Evolutionary conservation across 306 rosid genomes (phyloP).

Genomic region (Acacia confusa): DNA sequence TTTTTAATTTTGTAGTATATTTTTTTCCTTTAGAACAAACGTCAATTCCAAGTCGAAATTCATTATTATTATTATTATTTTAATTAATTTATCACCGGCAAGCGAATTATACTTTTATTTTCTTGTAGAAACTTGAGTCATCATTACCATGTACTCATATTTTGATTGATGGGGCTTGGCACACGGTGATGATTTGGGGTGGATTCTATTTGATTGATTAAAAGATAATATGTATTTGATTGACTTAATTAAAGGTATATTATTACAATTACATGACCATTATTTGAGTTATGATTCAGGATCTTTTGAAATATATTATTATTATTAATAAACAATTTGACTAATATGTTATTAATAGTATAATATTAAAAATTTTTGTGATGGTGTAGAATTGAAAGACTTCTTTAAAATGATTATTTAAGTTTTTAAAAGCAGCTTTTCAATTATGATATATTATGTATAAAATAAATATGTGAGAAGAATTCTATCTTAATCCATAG

Average conservation of each 20-base stretch:
- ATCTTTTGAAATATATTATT: not conserved
- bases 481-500: too few relatives aligned
- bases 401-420: too few relatives aligned
- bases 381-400: too few relatives aligned
- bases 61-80: not conserved
- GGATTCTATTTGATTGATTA: not conserved
- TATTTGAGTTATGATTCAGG: not conserved
- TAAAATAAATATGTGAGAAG: too few relatives aligned
- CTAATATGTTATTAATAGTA: not conserved
- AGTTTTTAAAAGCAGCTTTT: too few relatives aligned
- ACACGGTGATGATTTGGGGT: not conserved
- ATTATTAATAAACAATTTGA: not conserved
- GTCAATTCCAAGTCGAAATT: slow-evolving; percentile 11
- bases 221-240: not conserved
- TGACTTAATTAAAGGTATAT: not conserved
- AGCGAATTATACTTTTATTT: not conserved
- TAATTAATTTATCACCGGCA: not conserved
- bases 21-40: not conserved
- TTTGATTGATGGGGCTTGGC: not conserved
- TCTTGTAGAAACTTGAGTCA: not conserved
- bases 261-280: not conserved
- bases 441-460: too few relatives aligned
- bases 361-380: not conserved
- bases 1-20: not conserved
- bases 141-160: not conserved